These are phyloP conservation scores for Ilyonectria sp. DNA, from an alignment of 2,329 filamentous ascomycete genomes.

Conservation along the genomic window DNA sequence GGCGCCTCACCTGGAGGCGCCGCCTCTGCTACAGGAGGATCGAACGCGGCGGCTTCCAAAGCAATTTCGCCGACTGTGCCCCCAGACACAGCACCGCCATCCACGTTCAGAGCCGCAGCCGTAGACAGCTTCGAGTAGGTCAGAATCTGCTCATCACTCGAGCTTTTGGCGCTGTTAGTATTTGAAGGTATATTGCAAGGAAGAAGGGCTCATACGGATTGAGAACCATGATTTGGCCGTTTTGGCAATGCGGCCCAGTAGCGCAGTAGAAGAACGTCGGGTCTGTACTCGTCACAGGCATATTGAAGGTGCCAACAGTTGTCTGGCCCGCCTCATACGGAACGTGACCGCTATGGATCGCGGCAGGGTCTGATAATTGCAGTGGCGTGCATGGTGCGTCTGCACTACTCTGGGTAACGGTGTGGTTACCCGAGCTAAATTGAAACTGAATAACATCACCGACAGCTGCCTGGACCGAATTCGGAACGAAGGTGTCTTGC, in stretches of 20 bases:
- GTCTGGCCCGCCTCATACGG: conserved; percentile 54
- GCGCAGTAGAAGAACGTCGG: conserved; percentile 68
- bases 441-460: conserved; percentile 61
- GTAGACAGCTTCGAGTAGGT: conserved; percentile 39
- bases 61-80: conserved; percentile 43
- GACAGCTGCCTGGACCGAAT: conserved; percentile 51
- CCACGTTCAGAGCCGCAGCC: conserved; percentile 38
- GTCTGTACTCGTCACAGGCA: conserved; percentile 60
- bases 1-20: conserved; percentile 25
- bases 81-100: conserved; percentile 37
- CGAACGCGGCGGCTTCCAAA: conserved; percentile 40
- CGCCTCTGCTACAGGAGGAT: conserved; percentile 33
- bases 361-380: conserved; percentile 50
- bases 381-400: conserved; percentile 57
- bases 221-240: conserved; percentile 66
- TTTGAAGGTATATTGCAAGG: too few relatives aligned
- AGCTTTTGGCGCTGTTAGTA: conserved; percentile 12
- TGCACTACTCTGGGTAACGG: conserved; percentile 58
- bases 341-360: conserved; percentile 59
- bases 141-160: conserved; percentile 39
- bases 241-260: conserved; percentile 63
- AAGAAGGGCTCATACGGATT: conserved; percentile 57
- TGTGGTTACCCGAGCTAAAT: conserved; percentile 61
- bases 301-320: conserved; percentile 62
- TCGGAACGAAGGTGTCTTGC: conserved; percentile 57